A percentile compares a stretch with the other conserved stretches of the same genome.
Conservation (phyloP, 2,329 filamentous ascomycete genomes). For the Fusarium kyushuense region DNA sequence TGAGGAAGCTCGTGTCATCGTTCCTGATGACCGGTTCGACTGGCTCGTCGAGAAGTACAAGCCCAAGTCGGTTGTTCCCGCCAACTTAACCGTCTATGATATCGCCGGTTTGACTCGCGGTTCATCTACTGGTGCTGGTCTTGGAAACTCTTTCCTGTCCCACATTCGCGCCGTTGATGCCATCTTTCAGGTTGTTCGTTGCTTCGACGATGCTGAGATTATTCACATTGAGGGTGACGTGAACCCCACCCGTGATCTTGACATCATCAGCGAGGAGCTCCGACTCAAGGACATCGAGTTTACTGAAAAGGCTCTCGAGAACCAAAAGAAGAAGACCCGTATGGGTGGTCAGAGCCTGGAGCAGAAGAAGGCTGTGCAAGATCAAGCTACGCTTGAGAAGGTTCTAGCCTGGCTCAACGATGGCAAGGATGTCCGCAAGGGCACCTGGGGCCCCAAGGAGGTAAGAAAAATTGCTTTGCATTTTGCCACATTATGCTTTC, state of each 20-base stretch:
- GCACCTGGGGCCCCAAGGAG: constrained; percentile 92
- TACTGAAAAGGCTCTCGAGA: constrained; percentile 93
- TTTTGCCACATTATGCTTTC: constrained; percentile 51
- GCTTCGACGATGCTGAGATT: constrained; percentile 99
- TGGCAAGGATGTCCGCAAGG: constrained; percentile 94
- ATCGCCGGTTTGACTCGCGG: constrained; percentile 97
- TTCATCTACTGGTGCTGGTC: constrained; percentile 95
- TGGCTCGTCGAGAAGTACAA: constrained; percentile 97
- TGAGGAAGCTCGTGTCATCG: constrained; percentile 96
- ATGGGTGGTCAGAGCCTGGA: constrained; percentile 95
- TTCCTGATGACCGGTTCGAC: constrained; percentile 95
- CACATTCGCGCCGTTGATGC: constrained; percentile 98
- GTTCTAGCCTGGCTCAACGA: constrained; percentile 84
- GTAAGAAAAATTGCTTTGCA: constrained; percentile 67
- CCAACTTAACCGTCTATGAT: constrained; percentile 98
- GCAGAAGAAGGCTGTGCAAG: constrained; percentile 96
- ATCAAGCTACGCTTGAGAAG: constrained; percentile 93
- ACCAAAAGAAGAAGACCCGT: constrained; percentile 91
- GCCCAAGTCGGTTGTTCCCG: constrained; percentile 96
- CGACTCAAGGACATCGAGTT: constrained; percentile 99
- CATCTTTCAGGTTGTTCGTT: constrained; percentile 96
- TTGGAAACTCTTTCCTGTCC: constrained; percentile 97
- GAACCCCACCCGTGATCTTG: constrained; percentile 91
- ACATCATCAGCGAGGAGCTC: constrained; percentile 97
- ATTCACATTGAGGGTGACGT: constrained; percentile 99